Evolutionary conservation across 23 red algal species (phyloP).

Genomic region (Pyropia yezoensis): DNA sequence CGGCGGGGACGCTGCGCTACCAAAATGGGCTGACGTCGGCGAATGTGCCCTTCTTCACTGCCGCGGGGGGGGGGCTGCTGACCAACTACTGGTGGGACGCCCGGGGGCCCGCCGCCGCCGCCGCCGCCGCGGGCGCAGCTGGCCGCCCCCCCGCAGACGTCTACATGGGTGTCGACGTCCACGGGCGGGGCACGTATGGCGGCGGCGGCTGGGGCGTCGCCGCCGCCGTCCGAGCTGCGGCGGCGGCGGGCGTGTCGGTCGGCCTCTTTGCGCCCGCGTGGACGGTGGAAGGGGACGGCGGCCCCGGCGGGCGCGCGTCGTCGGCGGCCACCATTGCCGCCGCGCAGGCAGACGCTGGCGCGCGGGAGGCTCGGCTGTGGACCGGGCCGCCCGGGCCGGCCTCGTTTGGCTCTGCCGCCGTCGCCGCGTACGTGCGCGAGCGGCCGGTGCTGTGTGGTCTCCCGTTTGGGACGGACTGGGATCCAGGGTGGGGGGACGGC

Average conservation of each 20-base stretch:
- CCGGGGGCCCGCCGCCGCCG: constrained; percentile 14
- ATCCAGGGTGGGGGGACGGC: constrained; percentile 40
- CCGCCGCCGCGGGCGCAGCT: constrained; percentile 19
- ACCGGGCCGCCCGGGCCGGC: constrained; percentile 16
- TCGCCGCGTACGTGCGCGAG: constrained; percentile 39
- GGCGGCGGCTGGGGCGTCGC: constrained; percentile 68
- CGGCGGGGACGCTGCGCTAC: constrained; percentile 30
- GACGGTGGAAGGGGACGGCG: constrained; percentile 30
- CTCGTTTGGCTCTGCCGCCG: constrained; percentile 25
- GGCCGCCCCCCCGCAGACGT: constrained; percentile 22
- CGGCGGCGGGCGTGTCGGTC: constrained; percentile 43
- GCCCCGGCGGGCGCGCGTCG: neutral
- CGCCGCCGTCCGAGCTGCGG: constrained; percentile 39
- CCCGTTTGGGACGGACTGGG: constrained; percentile 44
- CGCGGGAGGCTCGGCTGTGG: constrained; percentile 40
- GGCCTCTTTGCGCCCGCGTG: constrained; percentile 80
- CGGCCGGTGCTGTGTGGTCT: constrained; percentile 34
- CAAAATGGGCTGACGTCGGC: constrained; percentile 70
- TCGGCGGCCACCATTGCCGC: constrained; percentile 21
- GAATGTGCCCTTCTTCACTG: constrained; percentile 65
- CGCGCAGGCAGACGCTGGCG: constrained; percentile 3
- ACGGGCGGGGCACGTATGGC: constrained; percentile 76
- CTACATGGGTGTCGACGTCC: constrained; percentile 73
- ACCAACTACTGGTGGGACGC: constrained; percentile 69
- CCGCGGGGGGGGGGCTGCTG: constrained; percentile 33